These are phyloP conservation scores for Colletotrichum sp. DNA, from an alignment of 2,329 filamentous ascomycete genomes.

Conservation along the genomic window DNA sequence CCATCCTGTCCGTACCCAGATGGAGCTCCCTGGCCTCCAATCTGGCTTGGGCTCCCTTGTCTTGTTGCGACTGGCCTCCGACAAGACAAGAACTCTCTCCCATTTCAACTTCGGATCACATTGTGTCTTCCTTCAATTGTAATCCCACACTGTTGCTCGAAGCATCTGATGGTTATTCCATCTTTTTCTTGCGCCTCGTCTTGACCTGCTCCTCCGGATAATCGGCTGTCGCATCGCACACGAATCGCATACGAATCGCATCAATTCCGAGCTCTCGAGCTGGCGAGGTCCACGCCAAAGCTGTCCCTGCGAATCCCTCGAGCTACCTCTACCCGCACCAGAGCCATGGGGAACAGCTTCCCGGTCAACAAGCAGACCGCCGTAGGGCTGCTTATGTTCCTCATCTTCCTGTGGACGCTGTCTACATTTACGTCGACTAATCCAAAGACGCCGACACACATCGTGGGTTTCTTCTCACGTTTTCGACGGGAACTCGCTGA, in stretches of 20 bases:
- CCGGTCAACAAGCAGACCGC: conserved; percentile 11
- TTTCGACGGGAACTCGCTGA: not conserved
- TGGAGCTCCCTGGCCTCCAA: not conserved
- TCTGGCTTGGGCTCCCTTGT: not conserved
- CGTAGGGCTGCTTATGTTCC: not conserved
- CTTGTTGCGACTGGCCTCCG: not conserved
- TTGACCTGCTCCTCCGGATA: not conserved
- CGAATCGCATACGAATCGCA: not conserved
- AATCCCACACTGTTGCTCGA: not conserved
- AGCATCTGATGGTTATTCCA: not conserved
- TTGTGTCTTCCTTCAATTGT: not conserved
- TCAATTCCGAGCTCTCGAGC: not conserved
- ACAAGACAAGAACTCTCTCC: not conserved
- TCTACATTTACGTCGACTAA: conserved; percentile 1
- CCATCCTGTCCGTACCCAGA: not conserved
- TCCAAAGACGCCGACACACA: not conserved
- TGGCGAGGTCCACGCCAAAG: not conserved
- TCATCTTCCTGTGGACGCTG: conserved; percentile 17
- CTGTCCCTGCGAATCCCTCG: not conserved
- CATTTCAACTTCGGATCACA: not conserved
- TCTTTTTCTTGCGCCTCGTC: not conserved
- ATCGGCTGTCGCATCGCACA: not conserved
- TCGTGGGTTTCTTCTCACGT: not conserved
- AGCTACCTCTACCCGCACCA: not conserved
- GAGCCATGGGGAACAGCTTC: not conserved